Conservation (phyloP, 2,329 filamentous ascomycete genomes). For the Blumeriella jaapii region DNA sequence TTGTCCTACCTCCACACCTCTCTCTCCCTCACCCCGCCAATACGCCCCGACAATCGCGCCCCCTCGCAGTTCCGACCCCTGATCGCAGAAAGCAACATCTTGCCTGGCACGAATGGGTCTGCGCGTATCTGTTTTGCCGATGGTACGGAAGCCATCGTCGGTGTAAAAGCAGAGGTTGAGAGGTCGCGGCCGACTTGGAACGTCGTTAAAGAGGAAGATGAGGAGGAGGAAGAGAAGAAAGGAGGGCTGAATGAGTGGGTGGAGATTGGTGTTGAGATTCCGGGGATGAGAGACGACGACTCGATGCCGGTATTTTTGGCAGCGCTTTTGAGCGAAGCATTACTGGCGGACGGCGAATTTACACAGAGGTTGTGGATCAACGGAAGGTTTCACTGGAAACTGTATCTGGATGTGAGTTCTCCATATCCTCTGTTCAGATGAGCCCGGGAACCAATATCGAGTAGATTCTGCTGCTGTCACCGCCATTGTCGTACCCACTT, state of each 20-base stretch:
- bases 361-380: constrained; percentile 75
- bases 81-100: constrained; percentile 77
- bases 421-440: neutral
- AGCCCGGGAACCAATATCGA: constrained; percentile 3
- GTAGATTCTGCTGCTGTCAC: constrained; percentile 86
- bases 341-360: constrained; percentile 62
- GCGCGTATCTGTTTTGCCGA: constrained; percentile 90
- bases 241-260: constrained; percentile 59
- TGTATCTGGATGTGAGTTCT: constrained; percentile 77
- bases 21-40: constrained; percentile 67
- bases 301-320: constrained; percentile 75
- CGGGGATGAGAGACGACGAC: constrained; percentile 84
- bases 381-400: constrained; percentile 84
- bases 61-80: constrained; percentile 83
- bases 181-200: constrained; percentile 38
- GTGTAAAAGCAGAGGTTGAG: constrained; percentile 90
- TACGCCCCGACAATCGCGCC: constrained; percentile 77
- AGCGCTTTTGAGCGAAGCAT: constrained; percentile 78
- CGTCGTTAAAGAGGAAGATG: constrained; percentile 29
- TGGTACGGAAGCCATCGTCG: constrained; percentile 90
- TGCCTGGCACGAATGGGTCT: constrained; percentile 83
- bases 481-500: constrained; percentile 82
- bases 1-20: constrained; percentile 90
- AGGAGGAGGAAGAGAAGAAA: constrained; percentile 31
- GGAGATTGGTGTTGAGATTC: constrained; percentile 84